Conservation (phyloP, 345 rosid genomes). For the Firmiana major region DNA sequence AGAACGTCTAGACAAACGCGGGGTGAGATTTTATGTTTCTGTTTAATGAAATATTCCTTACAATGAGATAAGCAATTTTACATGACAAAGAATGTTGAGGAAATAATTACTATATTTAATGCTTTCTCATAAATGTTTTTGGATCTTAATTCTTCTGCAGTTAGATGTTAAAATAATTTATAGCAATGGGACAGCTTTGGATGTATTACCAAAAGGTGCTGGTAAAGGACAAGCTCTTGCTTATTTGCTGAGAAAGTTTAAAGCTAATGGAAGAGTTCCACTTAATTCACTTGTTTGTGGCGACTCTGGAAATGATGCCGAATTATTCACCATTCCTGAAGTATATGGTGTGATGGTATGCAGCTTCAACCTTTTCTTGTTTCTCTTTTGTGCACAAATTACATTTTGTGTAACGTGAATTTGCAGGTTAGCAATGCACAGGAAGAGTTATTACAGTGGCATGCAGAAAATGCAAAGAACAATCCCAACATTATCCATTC, state of each 20-base stretch:
- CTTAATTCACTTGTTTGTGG: conserved; percentile 79
- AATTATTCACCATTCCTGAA: conserved; percentile 58
- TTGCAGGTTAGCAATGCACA: conserved; percentile 79
- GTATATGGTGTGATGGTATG: conserved; percentile 86
- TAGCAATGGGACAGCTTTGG: conserved; percentile 73
- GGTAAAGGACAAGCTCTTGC: conserved; percentile 87
- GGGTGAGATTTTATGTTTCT: conserved; percentile 47
- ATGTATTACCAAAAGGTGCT: conserved; percentile 74
- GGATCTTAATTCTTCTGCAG: conserved; percentile 28
- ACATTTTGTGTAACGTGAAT: neutral
- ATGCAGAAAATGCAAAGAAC: conserved; percentile 52
- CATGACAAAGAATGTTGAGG: neutral
- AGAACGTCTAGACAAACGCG: conserved; percentile 47
- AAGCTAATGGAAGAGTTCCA: conserved; percentile 45
- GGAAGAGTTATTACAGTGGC: conserved; percentile 79
- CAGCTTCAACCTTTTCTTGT: conserved; percentile 13
- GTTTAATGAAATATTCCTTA: no score
- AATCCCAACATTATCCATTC: conserved; percentile 63
- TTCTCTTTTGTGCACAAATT: neutral
- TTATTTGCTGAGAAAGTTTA: conserved; percentile 59
- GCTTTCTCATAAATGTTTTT: neutral
- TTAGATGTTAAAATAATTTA: conserved; percentile 72
- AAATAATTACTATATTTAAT: neutral
- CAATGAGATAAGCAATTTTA: neutral
- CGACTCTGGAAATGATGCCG: conserved; percentile 94